These are phyloP conservation scores for Waitea zeae DNA, from an alignment of 1,284 basidiomycete genomes.

Conservation along the genomic window DNA sequence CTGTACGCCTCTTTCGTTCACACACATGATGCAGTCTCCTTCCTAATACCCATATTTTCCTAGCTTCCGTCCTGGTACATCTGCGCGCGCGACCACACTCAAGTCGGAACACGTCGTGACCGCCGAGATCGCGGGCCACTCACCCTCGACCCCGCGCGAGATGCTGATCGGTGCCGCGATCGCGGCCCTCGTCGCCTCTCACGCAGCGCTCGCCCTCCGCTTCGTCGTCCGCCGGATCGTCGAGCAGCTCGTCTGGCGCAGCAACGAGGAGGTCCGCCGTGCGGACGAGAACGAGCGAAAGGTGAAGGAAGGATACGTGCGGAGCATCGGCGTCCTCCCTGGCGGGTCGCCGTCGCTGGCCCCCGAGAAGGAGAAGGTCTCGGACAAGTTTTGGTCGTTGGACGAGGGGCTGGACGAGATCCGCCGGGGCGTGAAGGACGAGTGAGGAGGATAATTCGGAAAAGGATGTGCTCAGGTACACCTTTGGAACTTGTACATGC, in stretches of 20 bases:
- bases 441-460: too few species aligned
- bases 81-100: slow-evolving; percentile 13
- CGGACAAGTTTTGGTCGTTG: slow-evolving; percentile 35
- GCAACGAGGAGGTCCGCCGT: slow-evolving; percentile 43
- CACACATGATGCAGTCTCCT: too few species aligned
- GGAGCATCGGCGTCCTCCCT: slow-evolving; percentile 16
- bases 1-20: slow-evolving; percentile 23
- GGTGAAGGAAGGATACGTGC: slow-evolving; percentile 48
- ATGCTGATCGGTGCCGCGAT: slow-evolving; percentile 52
- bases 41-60: too few species aligned
- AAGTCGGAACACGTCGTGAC: slow-evolving; percentile 10
- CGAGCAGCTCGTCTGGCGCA: slow-evolving; percentile 62
- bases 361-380: slow-evolving; percentile 8
- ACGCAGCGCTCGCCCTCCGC: slow-evolving; percentile 60
- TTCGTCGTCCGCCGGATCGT: slow-evolving; percentile 48
- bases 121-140: neutral
- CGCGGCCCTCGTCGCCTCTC: slow-evolving; percentile 62
- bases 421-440: slow-evolving; percentile 40
- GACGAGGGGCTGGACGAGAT: slow-evolving; percentile 57
- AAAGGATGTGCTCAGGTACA: too few species aligned
- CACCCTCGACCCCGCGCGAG: slow-evolving; percentile 21
- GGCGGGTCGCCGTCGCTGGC: slow-evolving; percentile 8
- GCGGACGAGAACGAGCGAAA: slow-evolving; percentile 36
- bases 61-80: slow-evolving; percentile 11
- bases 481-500: too few species aligned